These are phyloP conservation scores for Pleurotus pulmonarius DNA, from an alignment of 768 basidiomycete species.

Conservation along the genomic window DNA sequence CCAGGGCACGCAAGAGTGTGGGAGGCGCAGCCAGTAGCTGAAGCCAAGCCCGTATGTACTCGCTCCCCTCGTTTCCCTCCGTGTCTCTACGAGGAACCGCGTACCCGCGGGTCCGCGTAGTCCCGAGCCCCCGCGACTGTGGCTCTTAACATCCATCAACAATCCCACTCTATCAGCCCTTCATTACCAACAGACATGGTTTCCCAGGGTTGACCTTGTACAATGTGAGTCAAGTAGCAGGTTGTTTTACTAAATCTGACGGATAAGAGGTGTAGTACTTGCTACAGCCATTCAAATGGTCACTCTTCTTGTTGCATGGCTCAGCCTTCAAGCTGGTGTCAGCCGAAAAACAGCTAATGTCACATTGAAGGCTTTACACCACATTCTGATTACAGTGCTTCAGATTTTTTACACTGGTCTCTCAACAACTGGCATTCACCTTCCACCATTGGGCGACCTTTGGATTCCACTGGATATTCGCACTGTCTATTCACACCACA, in stretches of 20 bases:
- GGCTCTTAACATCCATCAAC: too few relatives aligned
- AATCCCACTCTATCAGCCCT: not conserved
- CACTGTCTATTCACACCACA: conserved; percentile 13
- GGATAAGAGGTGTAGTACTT: not conserved
- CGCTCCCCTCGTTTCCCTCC: too few relatives aligned
- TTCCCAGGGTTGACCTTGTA: not conserved
- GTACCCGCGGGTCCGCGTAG: too few relatives aligned
- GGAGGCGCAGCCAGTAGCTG: too few relatives aligned
- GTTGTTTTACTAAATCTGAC: not conserved
- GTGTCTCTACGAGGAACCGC: too few relatives aligned
- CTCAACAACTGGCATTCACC: conserved; percentile 6
- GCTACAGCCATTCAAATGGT: not conserved
- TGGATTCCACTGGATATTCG: conserved; percentile 19
- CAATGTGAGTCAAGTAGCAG: not conserved
- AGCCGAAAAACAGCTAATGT: conserved; percentile 11
- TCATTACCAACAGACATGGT: too few relatives aligned
- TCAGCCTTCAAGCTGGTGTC: conserved; percentile 15
- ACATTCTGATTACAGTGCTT: conserved; percentile 14
- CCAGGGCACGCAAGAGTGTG: too few relatives aligned
- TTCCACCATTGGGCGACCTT: conserved; percentile 3
- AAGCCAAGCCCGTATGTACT: too few relatives aligned
- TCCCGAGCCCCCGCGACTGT: too few relatives aligned
- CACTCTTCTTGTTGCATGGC: conserved; percentile 17
- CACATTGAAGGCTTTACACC: conserved; percentile 15
- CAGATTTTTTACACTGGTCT: conserved; percentile 10